Base-by-base conservation (phyloP, 352 stramenopile species). In the Hyaloperonospora brassicae region DNA sequence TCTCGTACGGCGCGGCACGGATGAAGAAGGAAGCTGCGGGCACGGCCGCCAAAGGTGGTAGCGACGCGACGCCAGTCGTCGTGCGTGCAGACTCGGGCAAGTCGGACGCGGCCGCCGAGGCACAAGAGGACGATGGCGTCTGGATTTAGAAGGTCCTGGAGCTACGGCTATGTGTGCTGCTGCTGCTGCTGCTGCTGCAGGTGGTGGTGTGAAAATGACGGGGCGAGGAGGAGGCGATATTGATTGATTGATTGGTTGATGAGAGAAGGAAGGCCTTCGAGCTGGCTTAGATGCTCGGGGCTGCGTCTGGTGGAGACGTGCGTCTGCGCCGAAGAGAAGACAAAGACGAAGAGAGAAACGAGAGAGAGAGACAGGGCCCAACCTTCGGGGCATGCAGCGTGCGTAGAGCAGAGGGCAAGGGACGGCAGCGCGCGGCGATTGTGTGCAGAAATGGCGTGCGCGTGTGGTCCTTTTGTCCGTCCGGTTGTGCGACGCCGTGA, bases 21-120 rank as follows among this genome's bases (percentile, higher is more conserved):
- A 85, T 87, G 74, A 87, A 85, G 68, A 82, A 81, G 51, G 74
- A 85, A 47, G 61, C 70, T n/a, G 81, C 68, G 2, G 56, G 77
- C 42, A 82, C 77, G 58, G 66, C 46, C 50, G 66, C 46, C 50
- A 72, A 52, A 40, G 55, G 35, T 48, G 64, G 55, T 48, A 66
- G 55, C 42, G 64, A 72, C 36, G 56, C 61, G n/a, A 81, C 71
- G 48, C 67, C 68, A 13, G 51, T 62, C 45, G 60, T 62, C 45
- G 60, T 61, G 25, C 64, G 68, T 45, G 71, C 65, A 14, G 68
- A 73, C 25, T 75, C 73, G 11, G 67, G 55, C 34, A 81, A 74
- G 53, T 54, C 64, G 17, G 61, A 77, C 3, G 63, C 67, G 13
- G 59, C 51, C 0, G 22, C 47, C 11, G 47, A 27, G 22, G 53